Conservation (phyloP, 768 basidiomycete genomes). For the Lactifluus echinatus region DNA sequence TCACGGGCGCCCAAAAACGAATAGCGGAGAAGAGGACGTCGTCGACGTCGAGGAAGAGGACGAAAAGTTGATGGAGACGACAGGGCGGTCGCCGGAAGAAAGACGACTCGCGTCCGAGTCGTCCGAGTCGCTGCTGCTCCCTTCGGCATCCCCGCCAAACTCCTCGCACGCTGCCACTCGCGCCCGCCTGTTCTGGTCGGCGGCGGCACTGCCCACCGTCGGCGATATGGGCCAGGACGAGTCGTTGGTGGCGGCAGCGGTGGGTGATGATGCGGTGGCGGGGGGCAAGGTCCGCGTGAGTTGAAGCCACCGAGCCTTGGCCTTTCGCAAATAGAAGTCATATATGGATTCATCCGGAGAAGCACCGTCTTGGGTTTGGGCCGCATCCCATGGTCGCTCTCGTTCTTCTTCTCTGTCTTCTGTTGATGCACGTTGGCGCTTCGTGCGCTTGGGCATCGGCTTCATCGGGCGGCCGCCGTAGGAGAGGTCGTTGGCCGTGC, state of each 20-base stretch:
- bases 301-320: no score
- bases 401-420: no score
- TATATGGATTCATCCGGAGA: not conserved
- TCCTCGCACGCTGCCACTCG: not conserved
- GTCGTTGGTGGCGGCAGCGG: not conserved
- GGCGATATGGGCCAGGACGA: not conserved
- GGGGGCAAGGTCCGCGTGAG: no score
- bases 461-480: not conserved
- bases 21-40: no score
- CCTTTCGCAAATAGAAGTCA: no score
- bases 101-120: not conserved
- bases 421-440: not conserved
- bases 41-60: no score
- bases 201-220: no score
- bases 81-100: not conserved
- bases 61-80: not conserved
- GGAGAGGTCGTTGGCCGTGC: not conserved
- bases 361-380: no score
- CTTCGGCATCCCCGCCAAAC: not conserved
- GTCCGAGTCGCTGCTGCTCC: not conserved
- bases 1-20: not conserved
- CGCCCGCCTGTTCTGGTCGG: not conserved
- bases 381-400: no score
- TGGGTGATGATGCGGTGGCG: not conserved
- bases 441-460: conserved; percentile 2